Evolutionary conservation across 2,329 filamentous ascomycete genomes (phyloP).

Genomic region (Talaromyces pinophilus): DNA sequence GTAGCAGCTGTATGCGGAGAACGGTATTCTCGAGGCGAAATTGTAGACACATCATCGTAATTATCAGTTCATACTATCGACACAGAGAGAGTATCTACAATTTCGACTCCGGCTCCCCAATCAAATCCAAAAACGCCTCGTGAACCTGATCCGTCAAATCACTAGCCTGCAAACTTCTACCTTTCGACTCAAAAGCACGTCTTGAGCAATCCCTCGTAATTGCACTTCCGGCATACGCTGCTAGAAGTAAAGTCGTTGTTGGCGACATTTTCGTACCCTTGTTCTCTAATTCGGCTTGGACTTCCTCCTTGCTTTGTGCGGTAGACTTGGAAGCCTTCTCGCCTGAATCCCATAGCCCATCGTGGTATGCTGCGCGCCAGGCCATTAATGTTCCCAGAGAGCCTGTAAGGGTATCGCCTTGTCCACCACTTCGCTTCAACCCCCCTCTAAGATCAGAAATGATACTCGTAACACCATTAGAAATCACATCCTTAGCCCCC

Average conservation of each 20-base stretch:
- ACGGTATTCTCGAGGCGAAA: neutral
- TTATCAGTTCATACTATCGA: neutral
- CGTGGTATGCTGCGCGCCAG: conserved; percentile 84
- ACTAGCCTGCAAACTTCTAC: conserved; percentile 85
- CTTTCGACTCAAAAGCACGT: conserved; percentile 80
- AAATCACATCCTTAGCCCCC: conserved; percentile 78
- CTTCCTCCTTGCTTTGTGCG: conserved; percentile 43
- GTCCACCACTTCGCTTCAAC: conserved; percentile 85
- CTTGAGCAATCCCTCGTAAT: conserved; percentile 90
- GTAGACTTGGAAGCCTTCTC: conserved; percentile 34
- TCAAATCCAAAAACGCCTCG: conserved; percentile 72
- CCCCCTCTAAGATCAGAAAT: conserved; percentile 78
- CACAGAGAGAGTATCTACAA: conserved; percentile 23
- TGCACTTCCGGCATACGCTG: conserved; percentile 81
- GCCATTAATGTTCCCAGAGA: conserved; percentile 83
- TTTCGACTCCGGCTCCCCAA: conserved; percentile 67
- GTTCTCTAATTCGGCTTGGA: conserved; percentile 45
- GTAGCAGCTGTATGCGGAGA: conserved; percentile 3
- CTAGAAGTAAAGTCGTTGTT: conserved; percentile 67
- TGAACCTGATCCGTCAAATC: conserved; percentile 92
- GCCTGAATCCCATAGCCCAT: conserved; percentile 69
- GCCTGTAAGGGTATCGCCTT: conserved; percentile 93
- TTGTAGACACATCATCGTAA: neutral
- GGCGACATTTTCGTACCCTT: conserved; percentile 58
- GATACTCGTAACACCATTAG: conserved; percentile 74